Evolutionary conservation across 208 protist genomes (phyloP).

Genomic region (Trypanosoma vivax): DNA sequence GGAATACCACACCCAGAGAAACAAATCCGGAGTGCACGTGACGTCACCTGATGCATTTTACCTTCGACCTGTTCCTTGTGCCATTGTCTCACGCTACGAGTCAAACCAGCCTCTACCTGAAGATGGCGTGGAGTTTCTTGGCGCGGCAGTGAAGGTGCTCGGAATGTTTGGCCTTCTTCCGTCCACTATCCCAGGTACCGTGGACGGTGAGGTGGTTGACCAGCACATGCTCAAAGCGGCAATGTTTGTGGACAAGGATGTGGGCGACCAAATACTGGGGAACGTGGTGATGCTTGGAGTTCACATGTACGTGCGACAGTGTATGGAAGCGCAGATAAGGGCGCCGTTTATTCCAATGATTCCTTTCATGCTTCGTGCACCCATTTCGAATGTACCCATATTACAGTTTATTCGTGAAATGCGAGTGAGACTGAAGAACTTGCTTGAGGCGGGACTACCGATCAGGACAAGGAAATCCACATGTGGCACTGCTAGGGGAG

Average conservation of each 20-base stretch:
- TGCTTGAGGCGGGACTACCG: slow-evolving; percentile 43
- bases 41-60: slow-evolving; percentile 56
- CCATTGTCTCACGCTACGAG: slow-evolving; percentile 58
- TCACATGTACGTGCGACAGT: slow-evolving; percentile 77
- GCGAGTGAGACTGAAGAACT: slow-evolving; percentile 48
- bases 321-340: slow-evolving; percentile 45
- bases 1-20: slow-evolving; percentile 27
- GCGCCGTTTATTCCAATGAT: slow-evolving; percentile 50
- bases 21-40: slow-evolving; percentile 27
- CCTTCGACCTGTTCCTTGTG: slow-evolving; percentile 64
- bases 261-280: slow-evolving; percentile 74
- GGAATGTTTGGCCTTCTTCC: slow-evolving; percentile 80
- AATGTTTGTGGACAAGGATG: slow-evolving; percentile 82
- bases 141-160: slow-evolving; percentile 57
- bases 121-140: slow-evolving; percentile 47
- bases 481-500: slow-evolving; percentile 22
- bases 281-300: slow-evolving; percentile 71
- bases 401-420: slow-evolving; percentile 76
- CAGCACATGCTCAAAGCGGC: slow-evolving; percentile 71
- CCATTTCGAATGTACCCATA: slow-evolving; percentile 71
- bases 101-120: slow-evolving; percentile 26
- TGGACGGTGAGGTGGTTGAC: slow-evolving; percentile 25
- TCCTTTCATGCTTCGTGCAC: slow-evolving; percentile 47
- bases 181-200: slow-evolving; percentile 22
- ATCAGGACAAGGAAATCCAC: slow-evolving; percentile 27